These are phyloP conservation scores for Croton setiger DNA, from an alignment of 441 rosid species.

Conservation along the genomic window DNA sequence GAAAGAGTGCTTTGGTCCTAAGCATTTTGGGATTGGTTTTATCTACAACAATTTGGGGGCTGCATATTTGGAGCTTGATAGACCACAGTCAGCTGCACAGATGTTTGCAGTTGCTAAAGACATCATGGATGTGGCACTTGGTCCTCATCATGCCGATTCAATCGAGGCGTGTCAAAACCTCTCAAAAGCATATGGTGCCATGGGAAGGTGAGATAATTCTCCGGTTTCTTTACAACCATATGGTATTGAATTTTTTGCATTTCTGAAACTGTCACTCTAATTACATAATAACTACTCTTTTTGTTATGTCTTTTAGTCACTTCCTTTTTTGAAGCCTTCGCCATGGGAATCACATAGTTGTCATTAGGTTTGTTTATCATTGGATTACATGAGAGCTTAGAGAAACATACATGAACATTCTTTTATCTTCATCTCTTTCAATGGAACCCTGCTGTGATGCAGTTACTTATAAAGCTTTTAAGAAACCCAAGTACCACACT, in stretches of 20 bases:
- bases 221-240: background rate
- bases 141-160: slow-evolving; percentile 86
- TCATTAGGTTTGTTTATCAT: background rate
- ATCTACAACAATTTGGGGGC: slow-evolving; percentile 92
- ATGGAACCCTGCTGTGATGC: background rate
- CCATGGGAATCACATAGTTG: background rate
- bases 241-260: background rate
- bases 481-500: background rate
- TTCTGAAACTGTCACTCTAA: slow-evolving; percentile 6
- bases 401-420: background rate
- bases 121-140: slow-evolving; percentile 86
- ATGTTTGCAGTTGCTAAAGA: slow-evolving; percentile 93
- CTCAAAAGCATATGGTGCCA: slow-evolving; percentile 72
- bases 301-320: background rate
- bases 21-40: slow-evolving; percentile 91
- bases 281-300: background rate
- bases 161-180: slow-evolving; percentile 91
- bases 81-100: slow-evolving; percentile 92
- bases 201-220: slow-evolving; percentile 60
- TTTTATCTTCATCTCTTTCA: background rate
- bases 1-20: slow-evolving; percentile 84
- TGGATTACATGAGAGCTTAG: background rate
- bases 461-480: background rate
- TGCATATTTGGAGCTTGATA: slow-evolving; percentile 84
- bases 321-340: slow-evolving; percentile 5